phyloP scores from a whole-genome alignment of 352 stramenopile genomes.

The Pythium aristosporum region DNA sequence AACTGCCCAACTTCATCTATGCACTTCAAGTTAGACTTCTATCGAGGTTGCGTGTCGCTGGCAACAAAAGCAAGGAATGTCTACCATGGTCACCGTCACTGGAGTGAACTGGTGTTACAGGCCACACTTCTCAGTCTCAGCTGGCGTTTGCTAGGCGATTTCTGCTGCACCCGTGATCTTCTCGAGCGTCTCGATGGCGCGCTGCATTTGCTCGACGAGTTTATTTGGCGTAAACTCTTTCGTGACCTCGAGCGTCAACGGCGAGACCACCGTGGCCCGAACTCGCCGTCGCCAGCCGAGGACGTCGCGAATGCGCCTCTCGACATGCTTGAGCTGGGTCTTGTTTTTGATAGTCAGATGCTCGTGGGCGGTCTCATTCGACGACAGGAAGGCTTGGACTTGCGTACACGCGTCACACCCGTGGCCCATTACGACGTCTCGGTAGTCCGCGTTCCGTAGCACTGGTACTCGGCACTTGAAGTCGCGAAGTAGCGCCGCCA shows the following conservation, averaged over 20 bases:
- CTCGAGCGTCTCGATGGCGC: background rate
- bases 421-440: background rate
- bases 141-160: too few relatives aligned
- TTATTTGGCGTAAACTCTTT: conserved; percentile 1
- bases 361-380: background rate
- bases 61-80: too few relatives aligned
- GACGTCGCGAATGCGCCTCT: background rate
- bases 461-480: background rate
- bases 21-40: too few relatives aligned
- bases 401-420: conserved; percentile 6
- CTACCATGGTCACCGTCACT: too few relatives aligned
- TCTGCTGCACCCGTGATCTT: background rate
- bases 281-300: background rate
- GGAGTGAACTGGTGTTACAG: too few relatives aligned
- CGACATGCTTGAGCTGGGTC: conserved; percentile 14
- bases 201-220: background rate
- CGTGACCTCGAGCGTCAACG: background rate
- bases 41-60: too few relatives aligned
- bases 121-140: too few relatives aligned
- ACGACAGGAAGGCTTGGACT: conserved; percentile 6
- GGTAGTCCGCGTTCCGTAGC: background rate
- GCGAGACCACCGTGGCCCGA: background rate
- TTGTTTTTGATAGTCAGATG: background rate
- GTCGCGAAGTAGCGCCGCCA: background rate
- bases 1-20: too few relatives aligned